Conservation (phyloP, 179 eudicot genomes). For the Sideroxylon spinosum region DNA sequence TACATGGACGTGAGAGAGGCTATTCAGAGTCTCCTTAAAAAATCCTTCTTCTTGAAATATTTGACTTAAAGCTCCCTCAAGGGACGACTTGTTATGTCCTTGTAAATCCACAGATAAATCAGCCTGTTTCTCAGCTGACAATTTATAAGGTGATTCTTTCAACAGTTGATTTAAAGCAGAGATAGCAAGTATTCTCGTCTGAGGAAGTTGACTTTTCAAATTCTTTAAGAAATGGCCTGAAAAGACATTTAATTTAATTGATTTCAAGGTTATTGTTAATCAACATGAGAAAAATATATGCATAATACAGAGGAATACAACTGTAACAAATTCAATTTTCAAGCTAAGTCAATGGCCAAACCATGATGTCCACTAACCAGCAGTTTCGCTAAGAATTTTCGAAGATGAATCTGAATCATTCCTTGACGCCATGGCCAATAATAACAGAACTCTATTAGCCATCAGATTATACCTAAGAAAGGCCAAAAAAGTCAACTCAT, state of each 20-base stretch:
- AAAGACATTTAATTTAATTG: conserved; percentile 18
- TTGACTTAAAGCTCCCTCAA: conserved; percentile 67
- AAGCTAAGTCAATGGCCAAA: conserved; percentile 8
- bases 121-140: conserved; percentile 36
- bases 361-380: conserved; percentile 56
- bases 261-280: neutral
- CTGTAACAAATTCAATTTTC: neutral
- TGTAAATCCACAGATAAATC: conserved; percentile 32
- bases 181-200: conserved; percentile 94
- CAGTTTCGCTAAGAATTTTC: conserved; percentile 61
- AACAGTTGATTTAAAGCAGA: conserved; percentile 89
- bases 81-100: conserved; percentile 55
- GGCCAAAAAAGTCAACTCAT: conserved; percentile 9
- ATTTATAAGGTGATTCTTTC: conserved; percentile 89
- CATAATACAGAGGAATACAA: neutral
- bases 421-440: conserved; percentile 86
- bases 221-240: conserved; percentile 95
- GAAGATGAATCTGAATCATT: conserved; percentile 62
- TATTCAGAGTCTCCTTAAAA: conserved; percentile 74
- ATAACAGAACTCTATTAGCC: conserved; percentile 92
- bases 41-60: conserved; percentile 93
- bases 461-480: conserved; percentile 86
- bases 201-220: conserved; percentile 92
- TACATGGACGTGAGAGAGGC: conserved; percentile 93
- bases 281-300: neutral